Conservation (phyloP, 306 rosid species). For the Sophora flavescens region DNA sequence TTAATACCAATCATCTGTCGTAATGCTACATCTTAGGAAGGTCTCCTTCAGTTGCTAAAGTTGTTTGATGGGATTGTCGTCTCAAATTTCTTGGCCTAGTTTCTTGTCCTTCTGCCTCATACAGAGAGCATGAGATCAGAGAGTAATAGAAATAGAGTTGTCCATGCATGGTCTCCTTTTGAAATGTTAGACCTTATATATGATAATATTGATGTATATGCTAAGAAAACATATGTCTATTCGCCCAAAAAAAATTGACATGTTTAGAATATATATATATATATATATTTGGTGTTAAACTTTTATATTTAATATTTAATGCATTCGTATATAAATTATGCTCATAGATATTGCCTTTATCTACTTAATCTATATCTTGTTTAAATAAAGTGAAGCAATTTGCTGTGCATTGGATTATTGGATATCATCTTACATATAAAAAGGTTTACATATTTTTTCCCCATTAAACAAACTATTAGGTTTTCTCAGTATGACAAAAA, state of each 20-base stretch:
- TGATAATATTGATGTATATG: neutral
- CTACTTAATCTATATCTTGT: neutral
- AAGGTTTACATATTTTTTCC: neutral
- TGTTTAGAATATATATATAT: no score
- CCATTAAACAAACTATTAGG: neutral
- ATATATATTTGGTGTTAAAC: no score
- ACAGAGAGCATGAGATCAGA: slow-evolving; percentile 17
- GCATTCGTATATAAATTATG: neutral
- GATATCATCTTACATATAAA: neutral
- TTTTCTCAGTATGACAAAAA: neutral
- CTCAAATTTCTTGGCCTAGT: slow-evolving; percentile 40
- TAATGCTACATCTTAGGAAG: slow-evolving; percentile 26
- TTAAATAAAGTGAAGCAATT: neutral
- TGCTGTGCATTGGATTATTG: no score
- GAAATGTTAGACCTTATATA: slow-evolving; percentile 2
- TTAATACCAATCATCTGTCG: neutral
- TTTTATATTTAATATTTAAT: neutral
- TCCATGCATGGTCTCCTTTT: slow-evolving; percentile 31
- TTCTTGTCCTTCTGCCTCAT: slow-evolving; percentile 21
- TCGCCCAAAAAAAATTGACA: neutral
- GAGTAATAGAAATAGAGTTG: neutral
- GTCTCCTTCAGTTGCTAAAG: slow-evolving; percentile 45
- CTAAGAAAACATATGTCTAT: neutral
- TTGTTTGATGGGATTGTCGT: slow-evolving; percentile 44
- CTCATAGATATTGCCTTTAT: no score